Conservation (phyloP, 176 grass and related monocot genomes). For the Stipa capillata region DNA sequence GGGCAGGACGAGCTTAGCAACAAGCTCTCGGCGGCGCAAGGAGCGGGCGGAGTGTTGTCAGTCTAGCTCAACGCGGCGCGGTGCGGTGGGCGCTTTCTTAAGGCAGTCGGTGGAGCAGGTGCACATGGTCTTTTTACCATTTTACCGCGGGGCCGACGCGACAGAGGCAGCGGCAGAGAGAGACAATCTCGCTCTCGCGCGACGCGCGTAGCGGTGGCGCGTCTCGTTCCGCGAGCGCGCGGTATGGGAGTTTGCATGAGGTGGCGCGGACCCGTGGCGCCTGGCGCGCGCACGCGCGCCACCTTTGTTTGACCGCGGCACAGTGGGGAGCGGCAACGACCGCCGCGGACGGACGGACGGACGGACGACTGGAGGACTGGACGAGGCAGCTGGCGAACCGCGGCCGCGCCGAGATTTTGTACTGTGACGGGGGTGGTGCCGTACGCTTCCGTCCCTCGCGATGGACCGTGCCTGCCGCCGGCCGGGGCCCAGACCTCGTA, state of each 20-base stretch:
- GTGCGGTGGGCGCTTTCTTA: neutral
- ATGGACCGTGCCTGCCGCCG: neutral
- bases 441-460: neutral
- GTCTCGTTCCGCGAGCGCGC: neutral
- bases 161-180: neutral
- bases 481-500: neutral
- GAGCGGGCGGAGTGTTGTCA: neutral
- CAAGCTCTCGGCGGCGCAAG: neutral
- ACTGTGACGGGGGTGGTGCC: conserved; percentile 18
- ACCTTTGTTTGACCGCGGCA: conserved; percentile 13
- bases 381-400: too few relatives aligned
- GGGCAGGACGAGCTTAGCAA: neutral
- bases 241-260: neutral
- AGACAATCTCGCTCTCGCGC: too few relatives aligned
- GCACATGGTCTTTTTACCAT: neutral
- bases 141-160: conserved; percentile 7
- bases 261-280: neutral
- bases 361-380: neutral
- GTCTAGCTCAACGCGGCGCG: neutral
- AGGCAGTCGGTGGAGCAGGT: conserved; percentile 10
- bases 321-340: neutral
- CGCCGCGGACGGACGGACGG: neutral
- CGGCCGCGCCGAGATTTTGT: conserved; percentile 2
- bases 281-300: neutral
- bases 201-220: neutral